Percentiles rank a stretch among this genome's conserved stretches.
phyloP scores from a whole-genome alignment of 2,329 filamentous ascomycete species.

The Thelonectria blattea region DNA sequence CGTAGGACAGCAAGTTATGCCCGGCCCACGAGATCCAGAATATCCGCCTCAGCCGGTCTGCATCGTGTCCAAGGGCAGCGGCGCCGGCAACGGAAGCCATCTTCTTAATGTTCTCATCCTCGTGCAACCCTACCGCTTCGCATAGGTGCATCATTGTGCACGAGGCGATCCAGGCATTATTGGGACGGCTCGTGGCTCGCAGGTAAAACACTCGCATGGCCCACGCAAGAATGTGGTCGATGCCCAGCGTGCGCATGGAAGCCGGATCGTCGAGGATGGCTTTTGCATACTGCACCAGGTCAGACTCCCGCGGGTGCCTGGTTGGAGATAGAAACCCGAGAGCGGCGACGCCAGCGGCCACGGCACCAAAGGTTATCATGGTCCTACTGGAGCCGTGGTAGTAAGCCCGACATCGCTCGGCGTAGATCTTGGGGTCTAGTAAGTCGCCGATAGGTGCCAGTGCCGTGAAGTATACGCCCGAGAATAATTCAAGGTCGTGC shows the following conservation, averaged over 20 bases:
- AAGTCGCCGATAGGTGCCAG: constrained; percentile 27
- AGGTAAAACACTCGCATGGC: constrained; percentile 30
- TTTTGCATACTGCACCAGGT: constrained; percentile 32
- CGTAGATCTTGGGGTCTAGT: constrained; percentile 21
- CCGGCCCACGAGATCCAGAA: constrained; percentile 34
- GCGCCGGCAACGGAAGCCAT: constrained; percentile 26
- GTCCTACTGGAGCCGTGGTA: constrained; percentile 21
- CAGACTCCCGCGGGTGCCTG: constrained; percentile 28
- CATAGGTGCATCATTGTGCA: constrained; percentile 32
- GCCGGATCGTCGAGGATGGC: constrained; percentile 32
- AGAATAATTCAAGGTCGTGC: constrained; percentile 27
- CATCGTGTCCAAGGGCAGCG: constrained; percentile 22
- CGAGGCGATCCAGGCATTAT: constrained; percentile 34
- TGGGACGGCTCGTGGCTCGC: constrained; percentile 30
- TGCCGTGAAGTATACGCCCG: constrained; percentile 26
- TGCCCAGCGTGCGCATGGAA: constrained; percentile 25
- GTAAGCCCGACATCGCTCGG: constrained; percentile 27
- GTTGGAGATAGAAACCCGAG: constrained; percentile 31
- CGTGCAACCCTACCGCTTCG: constrained; percentile 32
- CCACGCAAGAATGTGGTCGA: constrained; percentile 32
- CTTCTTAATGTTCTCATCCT: constrained; percentile 32
- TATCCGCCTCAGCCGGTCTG: constrained; percentile 29
- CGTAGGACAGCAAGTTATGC: constrained; percentile 31
- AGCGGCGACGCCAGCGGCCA: constrained; percentile 32
- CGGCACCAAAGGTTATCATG: constrained; percentile 27